Evolutionary conservation across 148 eudicot species (phyloP).

Genomic region (Persicaria maculosa): DNA sequence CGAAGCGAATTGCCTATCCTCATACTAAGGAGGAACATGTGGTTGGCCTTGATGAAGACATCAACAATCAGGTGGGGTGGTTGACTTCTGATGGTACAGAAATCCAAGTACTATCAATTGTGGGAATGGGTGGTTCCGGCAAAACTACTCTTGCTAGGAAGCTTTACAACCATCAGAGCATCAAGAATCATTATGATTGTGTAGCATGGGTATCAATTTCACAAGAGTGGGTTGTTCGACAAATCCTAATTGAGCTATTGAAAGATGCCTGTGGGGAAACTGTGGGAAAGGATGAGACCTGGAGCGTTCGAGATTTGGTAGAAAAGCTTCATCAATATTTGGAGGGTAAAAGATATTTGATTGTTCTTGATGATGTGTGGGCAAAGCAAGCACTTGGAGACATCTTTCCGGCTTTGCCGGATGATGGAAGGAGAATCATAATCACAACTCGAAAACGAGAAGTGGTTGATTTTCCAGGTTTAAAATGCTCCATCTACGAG

Average conservation of each 20-base stretch:
- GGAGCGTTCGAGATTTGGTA: neutral
- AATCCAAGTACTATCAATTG: constrained; percentile 4
- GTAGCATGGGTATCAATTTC: constrained; percentile 17
- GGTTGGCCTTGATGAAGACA: neutral
- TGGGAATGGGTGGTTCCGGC: constrained; percentile 29
- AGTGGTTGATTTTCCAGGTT: neutral
- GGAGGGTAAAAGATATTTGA: neutral
- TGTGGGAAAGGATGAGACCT: neutral
- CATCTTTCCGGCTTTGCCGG: constrained; percentile 12
- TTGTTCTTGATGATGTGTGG: constrained; percentile 21
- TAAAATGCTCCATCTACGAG: neutral
- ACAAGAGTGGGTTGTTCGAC: no score
- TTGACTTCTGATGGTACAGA: neutral
- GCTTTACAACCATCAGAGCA: no score
- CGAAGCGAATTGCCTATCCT: neutral
- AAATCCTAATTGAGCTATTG: constrained; percentile 3
- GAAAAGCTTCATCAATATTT: neutral
- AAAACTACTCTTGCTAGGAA: neutral
- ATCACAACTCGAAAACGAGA: constrained; percentile 21
- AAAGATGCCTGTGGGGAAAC: neutral
- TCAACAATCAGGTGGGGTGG: neutral
- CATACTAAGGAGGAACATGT: constrained; percentile 1
- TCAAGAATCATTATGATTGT: constrained; percentile 13
- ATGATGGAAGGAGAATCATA: constrained; percentile 15
- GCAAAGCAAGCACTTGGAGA: neutral